phyloP scores from a whole-genome alignment of 805 yeast species.

The Myxozyma monticola region DNA sequence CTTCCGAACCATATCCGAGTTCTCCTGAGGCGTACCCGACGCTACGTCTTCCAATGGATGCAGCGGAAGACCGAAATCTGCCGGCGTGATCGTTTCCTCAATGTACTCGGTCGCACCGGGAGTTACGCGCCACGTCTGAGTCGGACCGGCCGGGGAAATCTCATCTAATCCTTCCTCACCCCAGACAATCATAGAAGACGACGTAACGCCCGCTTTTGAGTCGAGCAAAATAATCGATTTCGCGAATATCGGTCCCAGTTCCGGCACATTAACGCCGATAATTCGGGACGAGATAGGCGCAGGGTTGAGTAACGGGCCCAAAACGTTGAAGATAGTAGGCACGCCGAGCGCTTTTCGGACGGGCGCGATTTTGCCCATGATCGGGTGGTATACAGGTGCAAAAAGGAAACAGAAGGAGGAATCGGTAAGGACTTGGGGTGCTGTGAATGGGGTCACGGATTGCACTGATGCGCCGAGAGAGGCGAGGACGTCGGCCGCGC shows the following conservation, averaged over 20 bases:
- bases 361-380: slow-evolving; percentile 79
- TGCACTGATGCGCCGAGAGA: slow-evolving; percentile 80
- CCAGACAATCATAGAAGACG: slow-evolving; percentile 79
- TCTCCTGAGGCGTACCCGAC: slow-evolving; percentile 85
- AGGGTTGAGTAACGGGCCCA: slow-evolving; percentile 95
- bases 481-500: slow-evolving; percentile 85
- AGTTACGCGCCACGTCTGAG: slow-evolving; percentile 77
- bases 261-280: slow-evolving; percentile 83
- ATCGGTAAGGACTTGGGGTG: slow-evolving; percentile 55
- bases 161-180: slow-evolving; percentile 93
- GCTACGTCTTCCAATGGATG: slow-evolving; percentile 67
- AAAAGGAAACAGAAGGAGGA: slow-evolving; percentile 66
- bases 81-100: slow-evolving; percentile 38
- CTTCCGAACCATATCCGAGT: slow-evolving; percentile 62
- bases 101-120: slow-evolving; percentile 17
- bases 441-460: slow-evolving; percentile 61
- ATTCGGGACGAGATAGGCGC: slow-evolving; percentile 77
- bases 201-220: slow-evolving; percentile 44
- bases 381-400: slow-evolving; percentile 94
- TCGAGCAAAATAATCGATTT: slow-evolving; percentile 71
- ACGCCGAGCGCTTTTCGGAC: slow-evolving; percentile 78
- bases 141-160: slow-evolving; percentile 82
- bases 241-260: slow-evolving; percentile 80
- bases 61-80: slow-evolving; percentile 76
- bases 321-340: slow-evolving; percentile 89